Percentiles rank a stretch among this genome's conserved stretches.
Conservation (phyloP, 805 yeast species). For the Allodekkera sacchari region DNA sequence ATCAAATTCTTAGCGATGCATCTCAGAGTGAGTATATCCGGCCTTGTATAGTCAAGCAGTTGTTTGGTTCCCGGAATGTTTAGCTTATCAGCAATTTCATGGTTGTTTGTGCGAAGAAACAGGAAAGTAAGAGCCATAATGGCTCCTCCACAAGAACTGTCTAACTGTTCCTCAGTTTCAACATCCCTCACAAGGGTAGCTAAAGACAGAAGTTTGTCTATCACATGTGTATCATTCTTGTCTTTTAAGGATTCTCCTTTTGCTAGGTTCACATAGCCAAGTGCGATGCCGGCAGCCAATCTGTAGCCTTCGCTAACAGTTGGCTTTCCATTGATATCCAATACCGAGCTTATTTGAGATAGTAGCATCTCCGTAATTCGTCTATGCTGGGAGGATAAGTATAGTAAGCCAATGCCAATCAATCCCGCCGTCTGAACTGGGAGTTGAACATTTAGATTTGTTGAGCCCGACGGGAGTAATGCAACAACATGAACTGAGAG, state of each 20-base stretch:
- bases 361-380: conserved; percentile 76
- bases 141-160: conserved; percentile 67
- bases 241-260: conserved; percentile 50
- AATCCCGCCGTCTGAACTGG: conserved; percentile 88
- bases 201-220: conserved; percentile 48
- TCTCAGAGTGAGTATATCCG: conserved; percentile 64
- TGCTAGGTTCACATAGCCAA: conserved; percentile 80
- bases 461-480: conserved; percentile 81
- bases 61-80: conserved; percentile 52
- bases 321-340: conserved; percentile 45
- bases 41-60: conserved; percentile 62
- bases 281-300: conserved; percentile 78
- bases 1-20: conserved; percentile 58
- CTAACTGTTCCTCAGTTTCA: conserved; percentile 48
- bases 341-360: conserved; percentile 54
- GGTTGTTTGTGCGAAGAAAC: conserved; percentile 58
- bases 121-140: conserved; percentile 67
- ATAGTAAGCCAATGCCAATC: conserved; percentile 81
- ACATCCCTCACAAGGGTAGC: conserved; percentile 57
- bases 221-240: conserved; percentile 50
- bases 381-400: conserved; percentile 69
- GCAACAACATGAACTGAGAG: conserved; percentile 91
- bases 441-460: conserved; percentile 74
- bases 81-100: conserved; percentile 51
- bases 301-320: conserved; percentile 72